A percentile compares a stretch with the other conserved stretches of the same genome.
Evolutionary conservation across 129 eudicot species (phyloP).

Genomic region (Flaveria bidentis): DNA sequence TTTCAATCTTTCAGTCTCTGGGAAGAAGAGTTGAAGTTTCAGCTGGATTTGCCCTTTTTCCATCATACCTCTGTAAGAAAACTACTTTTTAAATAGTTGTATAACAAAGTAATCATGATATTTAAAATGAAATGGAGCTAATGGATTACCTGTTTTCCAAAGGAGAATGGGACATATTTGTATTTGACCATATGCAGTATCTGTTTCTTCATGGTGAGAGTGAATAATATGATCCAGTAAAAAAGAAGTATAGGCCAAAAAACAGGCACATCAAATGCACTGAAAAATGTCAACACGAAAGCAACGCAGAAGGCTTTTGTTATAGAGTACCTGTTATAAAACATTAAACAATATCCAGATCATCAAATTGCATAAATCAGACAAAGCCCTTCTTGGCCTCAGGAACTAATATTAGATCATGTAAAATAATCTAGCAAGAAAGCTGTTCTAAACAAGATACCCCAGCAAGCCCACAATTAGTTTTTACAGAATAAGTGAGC

Average conservation of each 20-base stretch:
- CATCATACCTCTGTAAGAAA: slow-evolving; percentile 50
- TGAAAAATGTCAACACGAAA: slow-evolving; percentile 78
- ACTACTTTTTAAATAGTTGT: not conserved
- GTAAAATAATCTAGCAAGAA: not conserved
- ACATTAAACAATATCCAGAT: not conserved
- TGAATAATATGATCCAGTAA: slow-evolving; percentile 85
- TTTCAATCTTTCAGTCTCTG: slow-evolving; percentile 38
- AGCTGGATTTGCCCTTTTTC: slow-evolving; percentile 42
- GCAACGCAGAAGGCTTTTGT: slow-evolving; percentile 90
- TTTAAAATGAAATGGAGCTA: not conserved
- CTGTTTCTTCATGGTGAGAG: slow-evolving; percentile 91
- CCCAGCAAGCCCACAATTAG: not conserved
- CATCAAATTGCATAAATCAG: slow-evolving; percentile 19
- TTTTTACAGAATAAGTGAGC: not conserved
- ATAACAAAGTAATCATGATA: not conserved
- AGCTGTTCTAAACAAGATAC: not conserved
- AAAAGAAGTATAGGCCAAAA: slow-evolving; percentile 96
- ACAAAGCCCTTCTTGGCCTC: not conserved
- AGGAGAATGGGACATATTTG: slow-evolving; percentile 88
- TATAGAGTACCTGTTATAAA: slow-evolving; percentile 72
- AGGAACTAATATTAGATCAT: too few relatives aligned
- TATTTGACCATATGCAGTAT: slow-evolving; percentile 91
- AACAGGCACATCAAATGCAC: slow-evolving; percentile 93
- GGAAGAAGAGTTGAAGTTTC: slow-evolving; percentile 55
- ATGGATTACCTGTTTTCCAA: slow-evolving; percentile 85